Evolutionary conservation across 108 stramenopile genomes (phyloP).

Genomic region (Bacterosira constricta): DNA sequence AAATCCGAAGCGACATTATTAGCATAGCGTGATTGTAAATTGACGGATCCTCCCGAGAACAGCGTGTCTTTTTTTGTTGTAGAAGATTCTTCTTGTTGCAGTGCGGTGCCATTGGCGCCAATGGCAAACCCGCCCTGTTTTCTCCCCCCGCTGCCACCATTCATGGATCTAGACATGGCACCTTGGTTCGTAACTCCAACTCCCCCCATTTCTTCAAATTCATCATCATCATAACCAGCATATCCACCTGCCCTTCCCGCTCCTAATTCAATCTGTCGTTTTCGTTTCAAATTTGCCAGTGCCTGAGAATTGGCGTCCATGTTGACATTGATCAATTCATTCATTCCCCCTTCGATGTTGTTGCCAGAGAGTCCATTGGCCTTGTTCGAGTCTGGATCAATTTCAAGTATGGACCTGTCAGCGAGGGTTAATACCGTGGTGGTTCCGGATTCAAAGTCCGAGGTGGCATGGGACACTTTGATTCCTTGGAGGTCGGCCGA

Average conservation of each 20-base stretch:
- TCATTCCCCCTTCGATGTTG: background rate
- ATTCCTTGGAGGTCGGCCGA: slow-evolving; percentile 71
- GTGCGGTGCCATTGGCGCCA: slow-evolving; percentile 36
- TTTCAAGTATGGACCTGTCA: background rate
- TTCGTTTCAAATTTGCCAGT: slow-evolving; percentile 75
- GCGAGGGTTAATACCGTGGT: background rate
- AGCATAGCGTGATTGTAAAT: slow-evolving; percentile 58
- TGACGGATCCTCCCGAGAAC: slow-evolving; percentile 74
- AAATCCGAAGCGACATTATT: slow-evolving; percentile 77
- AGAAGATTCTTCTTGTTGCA: too few species aligned
- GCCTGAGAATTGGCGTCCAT: slow-evolving; percentile 50
- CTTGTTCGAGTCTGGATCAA: slow-evolving; percentile 23
- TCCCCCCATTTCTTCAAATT: slow-evolving; percentile 89
- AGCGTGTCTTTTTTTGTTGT: slow-evolving; percentile 36
- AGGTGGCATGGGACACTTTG: background rate
- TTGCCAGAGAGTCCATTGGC: slow-evolving; percentile 44
- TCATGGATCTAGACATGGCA: background rate
- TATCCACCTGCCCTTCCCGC: slow-evolving; percentile 88
- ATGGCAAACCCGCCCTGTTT: slow-evolving; percentile 61
- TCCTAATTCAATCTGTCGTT: slow-evolving; percentile 75
- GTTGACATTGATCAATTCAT: slow-evolving; percentile 33
- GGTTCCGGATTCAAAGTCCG: background rate
- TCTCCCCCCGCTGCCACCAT: background rate
- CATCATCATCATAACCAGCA: slow-evolving; percentile 91
- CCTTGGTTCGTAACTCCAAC: slow-evolving; percentile 3